phyloP scores from a whole-genome alignment of 352 stramenopile species.

The Plasmopara viticola region DNA sequence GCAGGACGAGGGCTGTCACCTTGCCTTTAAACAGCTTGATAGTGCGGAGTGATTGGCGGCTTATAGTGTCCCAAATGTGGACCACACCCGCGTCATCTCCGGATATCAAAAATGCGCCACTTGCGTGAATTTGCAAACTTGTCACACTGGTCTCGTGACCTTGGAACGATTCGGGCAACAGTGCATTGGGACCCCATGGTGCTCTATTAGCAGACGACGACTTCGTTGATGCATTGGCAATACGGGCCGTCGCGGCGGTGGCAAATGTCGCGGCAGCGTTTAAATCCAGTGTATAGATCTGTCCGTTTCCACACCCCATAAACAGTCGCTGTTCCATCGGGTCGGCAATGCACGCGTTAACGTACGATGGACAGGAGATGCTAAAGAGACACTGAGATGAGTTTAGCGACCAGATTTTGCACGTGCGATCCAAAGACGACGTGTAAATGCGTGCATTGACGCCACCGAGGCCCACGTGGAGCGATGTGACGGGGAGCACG shows the following conservation, averaged over 20 bases:
- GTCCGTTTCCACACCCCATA: conserved; percentile 61
- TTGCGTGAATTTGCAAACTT: conserved; percentile 47
- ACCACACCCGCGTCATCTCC: conserved; percentile 53
- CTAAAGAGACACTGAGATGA: conserved; percentile 55
- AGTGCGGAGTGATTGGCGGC: conserved; percentile 54
- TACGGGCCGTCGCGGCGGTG: conserved; percentile 45
- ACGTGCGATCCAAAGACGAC: conserved; percentile 67
- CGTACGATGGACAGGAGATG: conserved; percentile 60
- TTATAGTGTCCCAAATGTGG: conserved; percentile 62
- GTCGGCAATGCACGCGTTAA: conserved; percentile 56
- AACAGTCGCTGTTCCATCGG: conserved; percentile 65
- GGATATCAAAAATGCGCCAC: conserved; percentile 53
- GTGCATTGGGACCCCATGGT: conserved; percentile 36
- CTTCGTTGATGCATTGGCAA: conserved; percentile 31
- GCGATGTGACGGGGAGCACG: conserved; percentile 60
- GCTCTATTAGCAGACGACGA: conserved; percentile 10
- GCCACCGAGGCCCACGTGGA: conserved; percentile 60
- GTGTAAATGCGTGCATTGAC: conserved; percentile 71
- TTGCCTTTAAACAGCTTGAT: conserved; percentile 65
- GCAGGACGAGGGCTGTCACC: conserved; percentile 44
- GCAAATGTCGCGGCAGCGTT: conserved; percentile 47
- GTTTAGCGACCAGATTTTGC: conserved; percentile 66
- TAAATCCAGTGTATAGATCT: conserved; percentile 66
- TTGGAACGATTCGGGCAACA: conserved; percentile 52
- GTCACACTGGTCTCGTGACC: conserved; percentile 59